These are phyloP conservation scores for Yamadazyma tumulicola DNA, from an alignment of 805 yeast genomes.

Conservation along the genomic window DNA sequence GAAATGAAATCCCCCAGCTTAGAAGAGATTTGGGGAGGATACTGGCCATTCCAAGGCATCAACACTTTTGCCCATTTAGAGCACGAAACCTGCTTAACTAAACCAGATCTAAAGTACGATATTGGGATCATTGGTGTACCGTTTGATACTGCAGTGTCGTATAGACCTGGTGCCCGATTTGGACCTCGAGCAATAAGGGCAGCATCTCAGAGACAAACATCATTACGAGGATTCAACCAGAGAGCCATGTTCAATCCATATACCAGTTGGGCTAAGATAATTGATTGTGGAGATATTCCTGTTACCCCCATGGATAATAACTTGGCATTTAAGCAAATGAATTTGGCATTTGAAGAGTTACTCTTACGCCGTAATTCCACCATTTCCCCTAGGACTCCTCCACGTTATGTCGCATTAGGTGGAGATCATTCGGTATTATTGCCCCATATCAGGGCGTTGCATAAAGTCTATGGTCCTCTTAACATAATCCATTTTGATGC, in stretches of 20 bases:
- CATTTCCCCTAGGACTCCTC: slow-evolving; percentile 34
- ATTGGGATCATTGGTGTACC: slow-evolving; percentile 78
- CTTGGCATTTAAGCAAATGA: slow-evolving; percentile 53
- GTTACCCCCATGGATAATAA: slow-evolving; percentile 57
- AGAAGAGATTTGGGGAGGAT: slow-evolving; percentile 66
- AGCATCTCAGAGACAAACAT: slow-evolving; percentile 68
- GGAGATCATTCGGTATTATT: slow-evolving; percentile 80
- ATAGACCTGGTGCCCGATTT: slow-evolving; percentile 78
- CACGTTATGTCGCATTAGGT: slow-evolving; percentile 69
- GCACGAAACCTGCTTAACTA: slow-evolving; percentile 52
- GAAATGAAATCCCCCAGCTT: slow-evolving; percentile 32
- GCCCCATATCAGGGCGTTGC: slow-evolving; percentile 66
- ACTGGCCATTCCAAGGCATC: slow-evolving; percentile 69
- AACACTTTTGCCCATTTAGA: slow-evolving; percentile 75
- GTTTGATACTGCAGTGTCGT: slow-evolving; percentile 78
- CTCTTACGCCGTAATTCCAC: slow-evolving; percentile 36
- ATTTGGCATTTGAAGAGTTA: slow-evolving; percentile 52
- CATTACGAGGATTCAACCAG: slow-evolving; percentile 66
- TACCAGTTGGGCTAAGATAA: slow-evolving; percentile 43
- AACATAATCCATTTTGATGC: slow-evolving; percentile 83
- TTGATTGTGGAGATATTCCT: slow-evolving; percentile 59
- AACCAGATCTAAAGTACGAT: slow-evolving; percentile 51
- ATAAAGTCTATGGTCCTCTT: slow-evolving; percentile 59
- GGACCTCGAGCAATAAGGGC: slow-evolving; percentile 72
- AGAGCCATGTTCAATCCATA: slow-evolving; percentile 58